Conservation (phyloP, 2,329 filamentous ascomycete genomes). For the Furcasterigmium sp. region DNA sequence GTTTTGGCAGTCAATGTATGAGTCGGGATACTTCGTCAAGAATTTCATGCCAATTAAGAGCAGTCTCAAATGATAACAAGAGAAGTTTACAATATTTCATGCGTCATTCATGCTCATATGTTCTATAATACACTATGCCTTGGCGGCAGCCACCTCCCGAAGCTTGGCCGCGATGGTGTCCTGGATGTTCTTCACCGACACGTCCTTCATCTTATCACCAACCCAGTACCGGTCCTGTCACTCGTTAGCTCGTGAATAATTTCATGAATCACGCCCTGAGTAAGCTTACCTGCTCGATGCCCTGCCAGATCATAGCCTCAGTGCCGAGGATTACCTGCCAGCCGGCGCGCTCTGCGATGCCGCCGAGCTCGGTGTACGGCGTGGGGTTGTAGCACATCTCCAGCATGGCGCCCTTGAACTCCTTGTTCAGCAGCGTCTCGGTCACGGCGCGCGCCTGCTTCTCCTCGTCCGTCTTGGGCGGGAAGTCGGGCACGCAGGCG, state of each 20-base stretch:
- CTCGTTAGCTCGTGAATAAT: background rate
- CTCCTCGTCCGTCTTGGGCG: constrained; percentile 62
- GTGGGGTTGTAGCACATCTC: constrained; percentile 83
- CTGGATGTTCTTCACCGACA: constrained; percentile 57
- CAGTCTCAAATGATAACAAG: no score
- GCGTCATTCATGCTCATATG: no score
- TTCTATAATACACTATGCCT: background rate
- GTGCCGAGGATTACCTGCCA: constrained; percentile 75
- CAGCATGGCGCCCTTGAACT: constrained; percentile 61
- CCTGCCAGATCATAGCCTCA: constrained; percentile 74
- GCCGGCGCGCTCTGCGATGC: constrained; percentile 52
- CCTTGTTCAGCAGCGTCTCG: constrained; percentile 38
- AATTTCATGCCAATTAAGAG: no score
- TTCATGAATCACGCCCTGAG: background rate
- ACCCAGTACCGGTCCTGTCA: constrained; percentile 54
- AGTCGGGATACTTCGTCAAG: no score
- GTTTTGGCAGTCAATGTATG: no score
- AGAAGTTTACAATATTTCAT: no score
- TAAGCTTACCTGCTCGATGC: constrained; percentile 55
- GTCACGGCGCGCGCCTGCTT: constrained; percentile 51
- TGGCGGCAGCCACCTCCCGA: background rate
- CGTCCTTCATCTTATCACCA: constrained; percentile 48
- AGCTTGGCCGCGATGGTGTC: constrained; percentile 40
- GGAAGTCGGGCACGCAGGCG: constrained; percentile 70
- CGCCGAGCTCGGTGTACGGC: constrained; percentile 62